Percentiles rank a stretch among this genome's conserved stretches.
phyloP scores from a whole-genome alignment of 106 monocot genomes.

The Dioscorea alata region DNA sequence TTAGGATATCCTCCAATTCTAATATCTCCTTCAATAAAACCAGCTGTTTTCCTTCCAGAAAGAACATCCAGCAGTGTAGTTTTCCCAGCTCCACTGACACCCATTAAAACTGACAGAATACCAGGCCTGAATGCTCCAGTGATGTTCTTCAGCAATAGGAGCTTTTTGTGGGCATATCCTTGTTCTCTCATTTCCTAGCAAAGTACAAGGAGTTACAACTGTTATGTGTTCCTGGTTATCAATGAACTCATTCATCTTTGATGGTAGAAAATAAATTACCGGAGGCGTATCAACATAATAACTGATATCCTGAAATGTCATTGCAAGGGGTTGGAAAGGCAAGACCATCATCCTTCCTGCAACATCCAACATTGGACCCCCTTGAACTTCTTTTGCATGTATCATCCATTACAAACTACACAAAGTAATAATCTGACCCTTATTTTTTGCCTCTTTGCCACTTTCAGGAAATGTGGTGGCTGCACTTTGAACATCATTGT shows the following conservation, averaged over 20 bases:
- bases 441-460: too few species aligned
- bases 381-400: too few species aligned
- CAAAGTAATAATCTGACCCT: too few species aligned
- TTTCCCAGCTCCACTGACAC: conserved; percentile 79
- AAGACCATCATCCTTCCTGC: conserved; percentile 54
- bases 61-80: conserved; percentile 88
- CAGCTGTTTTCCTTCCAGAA: conserved; percentile 78
- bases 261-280: conserved; percentile 19
- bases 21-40: conserved; percentile 66
- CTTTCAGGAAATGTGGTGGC: too few species aligned
- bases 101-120: conserved; percentile 65
- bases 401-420: too few species aligned
- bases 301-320: conserved; percentile 57
- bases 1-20: conserved; percentile 72
- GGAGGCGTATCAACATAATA: conserved; percentile 67
- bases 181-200: conserved; percentile 68
- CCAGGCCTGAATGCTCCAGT: conserved; percentile 71
- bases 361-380: not conserved
- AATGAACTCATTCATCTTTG: not conserved
- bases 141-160: conserved; percentile 63
- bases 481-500: too few species aligned
- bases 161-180: conserved; percentile 36
- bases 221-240: not conserved
- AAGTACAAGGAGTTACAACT: not conserved
- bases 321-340: conserved; percentile 56